Conservation (phyloP, 169 alveolate species). For the Cryptosporidium ryanae region DNA sequence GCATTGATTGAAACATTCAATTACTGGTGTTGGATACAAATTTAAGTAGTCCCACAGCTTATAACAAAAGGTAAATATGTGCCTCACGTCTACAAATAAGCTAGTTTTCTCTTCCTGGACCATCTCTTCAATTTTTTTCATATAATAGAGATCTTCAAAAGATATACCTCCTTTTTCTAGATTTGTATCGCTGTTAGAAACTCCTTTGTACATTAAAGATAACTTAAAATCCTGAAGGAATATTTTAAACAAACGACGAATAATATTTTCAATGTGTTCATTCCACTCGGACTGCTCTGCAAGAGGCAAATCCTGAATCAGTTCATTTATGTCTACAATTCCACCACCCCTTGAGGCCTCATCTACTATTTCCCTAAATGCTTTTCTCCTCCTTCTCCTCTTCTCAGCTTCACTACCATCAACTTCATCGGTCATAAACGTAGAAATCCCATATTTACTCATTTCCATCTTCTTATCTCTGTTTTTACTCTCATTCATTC, state of each 20-base stretch:
- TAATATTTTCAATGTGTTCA: conserved; percentile 83
- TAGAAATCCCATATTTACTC: conserved; percentile 32
- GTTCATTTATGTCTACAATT: conserved; percentile 78
- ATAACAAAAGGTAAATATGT: conserved; percentile 76
- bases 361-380: conserved; percentile 74
- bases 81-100: conserved; percentile 84
- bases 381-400: conserved; percentile 79
- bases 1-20: conserved; percentile 64
- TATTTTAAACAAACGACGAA: conserved; percentile 78
- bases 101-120: conserved; percentile 85
- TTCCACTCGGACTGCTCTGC: conserved; percentile 88
- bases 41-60: conserved; percentile 67
- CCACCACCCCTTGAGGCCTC: conserved; percentile 83
- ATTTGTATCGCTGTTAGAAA: conserved; percentile 75
- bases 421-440: conserved; percentile 60
- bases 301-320: conserved; percentile 67
- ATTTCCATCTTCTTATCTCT: conserved; percentile 82
- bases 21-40: conserved; percentile 76
- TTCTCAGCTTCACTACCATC: conserved; percentile 40
- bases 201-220: conserved; percentile 67
- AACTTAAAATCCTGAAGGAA: conserved; percentile 75
- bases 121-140: conserved; percentile 85
- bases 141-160: conserved; percentile 79
- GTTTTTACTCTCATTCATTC: conserved; percentile 82
- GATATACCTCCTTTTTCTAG: conserved; percentile 42